Base-by-base conservation (phyloP, 768 basidiomycete species). In the Antrodiella citrinella region DNA sequence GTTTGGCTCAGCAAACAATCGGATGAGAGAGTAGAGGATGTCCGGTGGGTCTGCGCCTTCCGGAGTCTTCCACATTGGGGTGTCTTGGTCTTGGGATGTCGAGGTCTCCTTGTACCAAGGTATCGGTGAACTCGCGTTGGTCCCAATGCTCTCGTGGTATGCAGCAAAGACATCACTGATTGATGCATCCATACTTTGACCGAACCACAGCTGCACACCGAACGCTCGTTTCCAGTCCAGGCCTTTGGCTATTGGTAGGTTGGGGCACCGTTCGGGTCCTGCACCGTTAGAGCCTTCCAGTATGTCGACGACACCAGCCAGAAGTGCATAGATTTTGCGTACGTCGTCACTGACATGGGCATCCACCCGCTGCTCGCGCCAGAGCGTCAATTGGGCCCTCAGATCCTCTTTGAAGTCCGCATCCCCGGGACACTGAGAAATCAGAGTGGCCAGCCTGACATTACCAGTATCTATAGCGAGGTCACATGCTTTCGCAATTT, bases 141-240 rank as follows among this genome's bases (percentile, higher is more conserved):
- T 59, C 51, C 67, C 70, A 55, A 65, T 65, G 11, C 69, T 66
- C 11, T 66, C 61, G 25, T 78, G 73, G 62, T 86, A 95, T 0
- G 76, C 67, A 10, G 73, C 65, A 57, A 90, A 82, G 1, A 84
- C 83, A 40, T 86, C 77, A 2, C 79, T 70, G 51, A 92, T 78
- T 3, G 88, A 71, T 2, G 84, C 75, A 52, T 87, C 78, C 56
- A 91, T 72, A 2, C 80, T 74, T 40, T 83, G 75, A 0, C 81
- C 82, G 63, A 84, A 97, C 96, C 96, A 99, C 25, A 98, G 69
- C 53, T 84, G 84, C 41, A 97, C 68, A 2, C 91, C 96, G 62
- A 98, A 89, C 0, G 84, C 84, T 18, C 92, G 81, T 64, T 92
- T 94, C 96, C 96, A 99, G 62, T 96, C 94, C 48, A 97, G 66